phyloP scores from a whole-genome alignment of 1,284 basidiomycete species.

The Ustilago sp. region DNA sequence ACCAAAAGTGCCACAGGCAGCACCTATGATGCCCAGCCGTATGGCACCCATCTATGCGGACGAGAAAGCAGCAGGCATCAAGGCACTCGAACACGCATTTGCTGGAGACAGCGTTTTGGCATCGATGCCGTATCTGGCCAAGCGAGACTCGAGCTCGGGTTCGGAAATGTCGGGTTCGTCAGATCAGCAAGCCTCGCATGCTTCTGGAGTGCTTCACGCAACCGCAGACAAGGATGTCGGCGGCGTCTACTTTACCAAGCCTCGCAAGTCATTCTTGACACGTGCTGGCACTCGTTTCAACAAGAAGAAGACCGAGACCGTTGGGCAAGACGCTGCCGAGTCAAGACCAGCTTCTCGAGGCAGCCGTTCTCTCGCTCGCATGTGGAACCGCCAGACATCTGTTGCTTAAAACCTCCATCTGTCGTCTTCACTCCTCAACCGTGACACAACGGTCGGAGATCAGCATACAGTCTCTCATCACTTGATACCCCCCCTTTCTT shows the following conservation, averaged over 20 bases:
- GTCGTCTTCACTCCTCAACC: not conserved
- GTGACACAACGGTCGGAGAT: not conserved
- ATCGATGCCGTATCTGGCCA: conserved; percentile 37
- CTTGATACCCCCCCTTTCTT: conserved; percentile 12
- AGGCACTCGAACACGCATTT: conserved; percentile 33
- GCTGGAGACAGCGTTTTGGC: conserved; percentile 36
- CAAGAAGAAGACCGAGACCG: conserved; percentile 20
- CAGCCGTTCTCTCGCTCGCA: conserved; percentile 24
- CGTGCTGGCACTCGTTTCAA: conserved; percentile 29
- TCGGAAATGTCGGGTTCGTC: conserved; percentile 44
- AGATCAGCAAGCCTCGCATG: conserved; percentile 25
- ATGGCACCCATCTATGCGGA: conserved; percentile 22
- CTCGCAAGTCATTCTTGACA: conserved; percentile 22
- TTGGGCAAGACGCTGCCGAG: not conserved
- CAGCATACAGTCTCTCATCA: conserved; percentile 12
- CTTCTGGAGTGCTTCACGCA: conserved; percentile 21
- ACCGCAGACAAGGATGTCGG: conserved; percentile 28
- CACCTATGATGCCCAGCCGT: conserved; percentile 10
- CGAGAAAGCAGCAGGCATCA: conserved; percentile 33
- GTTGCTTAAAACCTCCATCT: not conserved
- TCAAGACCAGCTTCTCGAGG: conserved; percentile 12
- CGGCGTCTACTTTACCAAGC: conserved; percentile 25
- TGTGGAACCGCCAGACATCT: conserved; percentile 23
- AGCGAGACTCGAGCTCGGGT: conserved; percentile 38
- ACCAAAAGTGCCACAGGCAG: conserved; percentile 8